Evolutionary conservation across 1,284 basidiomycete species (phyloP).

Genomic region (Chiua sp.): DNA sequence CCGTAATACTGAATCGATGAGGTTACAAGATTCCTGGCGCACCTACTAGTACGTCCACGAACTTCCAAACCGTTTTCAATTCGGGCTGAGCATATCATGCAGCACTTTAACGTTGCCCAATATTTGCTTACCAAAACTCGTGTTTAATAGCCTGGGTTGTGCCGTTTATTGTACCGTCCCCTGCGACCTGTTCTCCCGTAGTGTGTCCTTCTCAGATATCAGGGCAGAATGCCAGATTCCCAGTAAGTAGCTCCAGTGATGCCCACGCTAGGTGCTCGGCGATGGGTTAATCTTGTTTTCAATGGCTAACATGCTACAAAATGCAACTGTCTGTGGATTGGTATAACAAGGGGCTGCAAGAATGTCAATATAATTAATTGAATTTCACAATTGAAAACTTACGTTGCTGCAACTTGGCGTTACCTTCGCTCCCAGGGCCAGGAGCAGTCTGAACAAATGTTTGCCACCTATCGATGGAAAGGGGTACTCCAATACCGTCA

Average conservation of each 20-base stretch:
- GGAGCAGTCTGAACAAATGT: constrained; percentile 79
- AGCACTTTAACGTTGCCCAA: too few species aligned
- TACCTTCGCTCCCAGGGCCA: constrained; percentile 51
- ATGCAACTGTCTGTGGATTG: constrained; percentile 91
- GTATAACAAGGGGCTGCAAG: constrained; percentile 49
- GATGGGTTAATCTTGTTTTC: constrained; percentile 78
- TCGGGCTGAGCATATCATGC: too few species aligned
- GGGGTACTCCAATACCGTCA: constrained; percentile 25
- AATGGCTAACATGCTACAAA: constrained; percentile 81
- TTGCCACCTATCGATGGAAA: constrained; percentile 60
- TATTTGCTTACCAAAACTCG: too few species aligned
- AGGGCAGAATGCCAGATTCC: neutral
- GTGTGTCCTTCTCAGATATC: neutral
- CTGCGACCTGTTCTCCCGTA: too few species aligned
- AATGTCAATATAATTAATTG: neutral
- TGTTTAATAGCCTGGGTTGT: too few species aligned
- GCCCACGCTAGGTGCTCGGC: constrained; percentile 1
- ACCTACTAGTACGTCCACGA: too few species aligned
- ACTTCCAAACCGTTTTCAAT: too few species aligned
- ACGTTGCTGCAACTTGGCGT: constrained; percentile 53
- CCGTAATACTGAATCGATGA: too few species aligned
- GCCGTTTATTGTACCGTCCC: too few species aligned
- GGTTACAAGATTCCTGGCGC: too few species aligned
- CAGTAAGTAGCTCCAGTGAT: neutral
- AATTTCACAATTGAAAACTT: constrained; percentile 24